phyloP scores from a whole-genome alignment of 257 asterid species.

The Nicotiana noctiflora region DNA sequence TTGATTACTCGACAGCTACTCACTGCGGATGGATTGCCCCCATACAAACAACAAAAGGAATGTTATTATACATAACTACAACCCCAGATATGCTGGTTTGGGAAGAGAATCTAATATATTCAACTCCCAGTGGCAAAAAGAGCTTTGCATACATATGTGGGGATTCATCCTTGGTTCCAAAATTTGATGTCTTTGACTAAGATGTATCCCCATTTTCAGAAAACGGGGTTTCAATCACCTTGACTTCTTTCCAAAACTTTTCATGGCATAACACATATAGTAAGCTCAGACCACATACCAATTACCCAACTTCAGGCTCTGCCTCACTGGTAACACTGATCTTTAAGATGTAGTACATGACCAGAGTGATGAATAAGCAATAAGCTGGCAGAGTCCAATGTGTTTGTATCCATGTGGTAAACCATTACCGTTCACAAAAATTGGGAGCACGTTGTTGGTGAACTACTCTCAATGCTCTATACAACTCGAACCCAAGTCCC shows the following conservation, averaged over 20 bases:
- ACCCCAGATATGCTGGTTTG: neutral
- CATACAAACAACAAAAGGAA: neutral
- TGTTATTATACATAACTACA: neutral
- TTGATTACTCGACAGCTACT: neutral
- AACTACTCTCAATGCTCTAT: slow-evolving; percentile 21
- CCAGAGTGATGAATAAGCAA: neutral
- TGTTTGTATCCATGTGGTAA: neutral
- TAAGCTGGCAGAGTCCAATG: neutral
- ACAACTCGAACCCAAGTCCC: slow-evolving; percentile 97
- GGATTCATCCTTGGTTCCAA: neutral
- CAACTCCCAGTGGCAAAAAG: neutral
- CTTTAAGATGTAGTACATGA: neutral
- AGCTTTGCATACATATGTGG: neutral
- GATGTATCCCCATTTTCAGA: neutral
- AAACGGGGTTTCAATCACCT: neutral
- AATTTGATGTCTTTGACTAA: neutral
- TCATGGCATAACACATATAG: neutral
- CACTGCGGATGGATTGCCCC: neutral
- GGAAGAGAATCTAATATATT: neutral
- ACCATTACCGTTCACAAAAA: neutral
- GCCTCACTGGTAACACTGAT: neutral
- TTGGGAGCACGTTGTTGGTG: neutral
- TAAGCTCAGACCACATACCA: neutral
- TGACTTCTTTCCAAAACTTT: neutral
- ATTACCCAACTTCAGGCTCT: neutral